A percentile compares a stretch with the other conserved stretches of the same genome.
phyloP scores from a whole-genome alignment of 2,329 filamentous ascomycete genomes.

The Fusarium pilosicola region DNA sequence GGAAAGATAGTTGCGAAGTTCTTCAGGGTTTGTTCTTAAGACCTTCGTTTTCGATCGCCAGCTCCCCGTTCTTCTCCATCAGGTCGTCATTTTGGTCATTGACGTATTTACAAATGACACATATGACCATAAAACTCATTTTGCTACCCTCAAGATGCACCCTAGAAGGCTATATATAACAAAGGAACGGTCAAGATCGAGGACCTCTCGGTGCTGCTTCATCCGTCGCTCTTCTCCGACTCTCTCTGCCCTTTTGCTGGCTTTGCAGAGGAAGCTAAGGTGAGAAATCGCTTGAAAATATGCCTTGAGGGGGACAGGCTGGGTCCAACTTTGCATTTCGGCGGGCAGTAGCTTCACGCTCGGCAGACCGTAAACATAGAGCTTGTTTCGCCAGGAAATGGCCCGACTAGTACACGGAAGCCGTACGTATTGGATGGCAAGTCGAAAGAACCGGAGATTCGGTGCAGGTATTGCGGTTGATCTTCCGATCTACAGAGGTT shows the following conservation, averaged over 20 bases:
- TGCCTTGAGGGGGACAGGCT: background rate
- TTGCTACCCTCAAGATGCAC: background rate
- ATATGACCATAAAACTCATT: background rate
- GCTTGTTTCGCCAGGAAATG: background rate
- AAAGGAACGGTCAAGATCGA: background rate
- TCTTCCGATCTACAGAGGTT: background rate
- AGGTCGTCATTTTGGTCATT: background rate
- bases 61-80: background rate
- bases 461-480: background rate
- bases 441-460: background rate
- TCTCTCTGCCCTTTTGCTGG: background rate
- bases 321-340: background rate
- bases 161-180: background rate
- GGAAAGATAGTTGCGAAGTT: no score
- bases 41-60: rapidly evolving
- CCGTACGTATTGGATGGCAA: background rate
- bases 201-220: rapidly evolving
- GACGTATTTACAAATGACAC: background rate
- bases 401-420: background rate
- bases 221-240: background rate
- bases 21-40: background rate
- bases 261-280: background rate
- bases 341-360: background rate
- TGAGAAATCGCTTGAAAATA: rapidly evolving
- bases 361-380: background rate